Base-by-base conservation (phyloP, 192 early-diverging fungal genomes). In the Podila clonocystis region DNA sequence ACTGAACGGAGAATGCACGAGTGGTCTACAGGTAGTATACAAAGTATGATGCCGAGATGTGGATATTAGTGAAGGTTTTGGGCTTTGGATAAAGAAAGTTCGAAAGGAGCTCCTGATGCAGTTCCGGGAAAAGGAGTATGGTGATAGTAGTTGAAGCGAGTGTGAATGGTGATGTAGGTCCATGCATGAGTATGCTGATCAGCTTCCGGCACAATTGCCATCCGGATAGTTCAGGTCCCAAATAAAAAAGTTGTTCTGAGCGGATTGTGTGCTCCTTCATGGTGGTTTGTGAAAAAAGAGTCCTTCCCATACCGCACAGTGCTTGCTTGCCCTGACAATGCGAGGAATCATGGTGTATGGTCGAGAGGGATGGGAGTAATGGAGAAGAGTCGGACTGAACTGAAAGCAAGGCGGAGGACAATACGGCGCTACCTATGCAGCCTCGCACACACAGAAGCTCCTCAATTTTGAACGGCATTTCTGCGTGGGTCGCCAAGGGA, bases 1-100 rank as follows among this genome's bases (percentile, higher is more conserved):
- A 33, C 52, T 73, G 65, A 26, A 69, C 68, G 11, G 77, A 80
- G 70, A 73, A 80, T 22, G 70, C 48, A 36, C 77, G 77, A 31
- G 62, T 45, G 15, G 70, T 30, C 77, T 80, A 80, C 9, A 28
- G 58, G 9, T 61, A 26, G 15, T n/a, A 5, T 11, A 31, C 22
- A 31, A 28, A 63, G 45, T 1, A 63, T 2, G n/a, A 48, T 62
- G 38, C 58, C 31, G 34, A 36, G 55, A 33, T 1, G 19, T 55
- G 24, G n/a, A 12, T 24, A 55, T 55, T 55, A 26, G 20, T 24
- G 22, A 4, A 9, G 22, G 12, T 55, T 12, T 55, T 55, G 52
- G n/a, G 52, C 8, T 24, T 4, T 1, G 15, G 22, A 26, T 26
- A 9, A 26, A 55, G 9, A 0, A 45, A 0, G 41, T 12, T 45